Percentiles rank a stretch among this genome's conserved stretches.
Conservation (phyloP, 192 early-diverging fungal genomes). For the Gryganskiella cystojenkinii region DNA sequence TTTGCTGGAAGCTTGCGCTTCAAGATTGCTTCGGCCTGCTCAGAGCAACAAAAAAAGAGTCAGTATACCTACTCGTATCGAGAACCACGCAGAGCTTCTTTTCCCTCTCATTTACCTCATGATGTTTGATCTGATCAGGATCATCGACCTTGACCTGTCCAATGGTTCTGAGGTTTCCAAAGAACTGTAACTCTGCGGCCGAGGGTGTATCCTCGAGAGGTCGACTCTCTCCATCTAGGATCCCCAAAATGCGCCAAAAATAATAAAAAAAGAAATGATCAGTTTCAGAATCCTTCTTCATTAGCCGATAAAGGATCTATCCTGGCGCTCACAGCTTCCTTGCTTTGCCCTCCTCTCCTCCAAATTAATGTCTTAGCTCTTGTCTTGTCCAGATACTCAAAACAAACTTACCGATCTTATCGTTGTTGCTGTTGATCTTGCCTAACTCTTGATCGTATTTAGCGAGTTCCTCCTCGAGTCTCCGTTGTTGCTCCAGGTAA, state of each 20-base stretch:
- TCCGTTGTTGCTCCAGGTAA: conserved; percentile 33
- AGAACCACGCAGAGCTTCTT: too few species aligned
- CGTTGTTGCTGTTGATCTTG: conserved; percentile 18
- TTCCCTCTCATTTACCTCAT: conserved; percentile 28
- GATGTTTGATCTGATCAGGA: conserved; percentile 48
- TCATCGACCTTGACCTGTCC: conserved; percentile 37
- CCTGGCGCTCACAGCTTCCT: too few species aligned
- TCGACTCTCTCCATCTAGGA: conserved; percentile 33
- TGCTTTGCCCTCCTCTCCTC: too few species aligned
- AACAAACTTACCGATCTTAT: too few species aligned
- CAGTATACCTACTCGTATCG: neutral
- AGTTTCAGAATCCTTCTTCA: neutral
- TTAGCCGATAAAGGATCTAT: neutral
- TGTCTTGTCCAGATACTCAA: too few species aligned
- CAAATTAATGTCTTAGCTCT: too few species aligned
- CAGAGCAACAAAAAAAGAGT: neutral
- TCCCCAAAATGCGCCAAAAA: neutral
- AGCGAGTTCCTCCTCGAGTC: conserved; percentile 32
- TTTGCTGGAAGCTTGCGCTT: conserved; percentile 41
- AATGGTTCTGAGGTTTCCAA: conserved; percentile 41
- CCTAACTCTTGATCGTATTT: conserved; percentile 31
- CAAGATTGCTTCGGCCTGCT: conserved; percentile 25
- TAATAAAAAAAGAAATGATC: neutral
- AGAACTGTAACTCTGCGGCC: conserved; percentile 49
- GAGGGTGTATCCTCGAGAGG: conserved; percentile 46